These are phyloP conservation scores for Penicillium alfredii DNA, from an alignment of 495 filamentous ascomycete genomes.

Conservation along the genomic window DNA sequence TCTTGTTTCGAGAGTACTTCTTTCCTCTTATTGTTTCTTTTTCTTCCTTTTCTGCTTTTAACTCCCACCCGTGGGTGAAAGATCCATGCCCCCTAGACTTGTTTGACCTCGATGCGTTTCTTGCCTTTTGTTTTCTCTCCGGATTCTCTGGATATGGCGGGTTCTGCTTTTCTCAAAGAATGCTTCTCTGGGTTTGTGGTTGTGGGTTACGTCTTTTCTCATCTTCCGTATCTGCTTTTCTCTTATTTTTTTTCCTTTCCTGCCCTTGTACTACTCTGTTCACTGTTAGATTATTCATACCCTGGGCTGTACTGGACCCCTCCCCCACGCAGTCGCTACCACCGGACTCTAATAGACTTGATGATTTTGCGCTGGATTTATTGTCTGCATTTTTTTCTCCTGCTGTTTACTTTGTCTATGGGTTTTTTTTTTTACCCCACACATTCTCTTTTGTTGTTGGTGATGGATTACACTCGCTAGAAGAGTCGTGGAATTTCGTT, in stretches of 20 bases:
- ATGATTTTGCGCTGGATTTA: not conserved
- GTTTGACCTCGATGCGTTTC: too few species aligned
- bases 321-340: constrained; percentile 14
- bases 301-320: constrained; percentile 5
- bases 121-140: too few species aligned
- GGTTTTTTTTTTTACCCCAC: not conserved
- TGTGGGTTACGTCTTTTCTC: not conserved
- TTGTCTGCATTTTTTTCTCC: not conserved
- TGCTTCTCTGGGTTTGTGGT: too few species aligned
- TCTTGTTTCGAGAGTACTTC: not conserved
- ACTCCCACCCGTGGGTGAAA: too few species aligned
- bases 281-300: constrained; percentile 20
- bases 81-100: too few species aligned
- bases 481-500: too few species aligned
- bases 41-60: too few species aligned
- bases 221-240: not conserved
- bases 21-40: too few species aligned
- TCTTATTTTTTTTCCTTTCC: too few species aligned
- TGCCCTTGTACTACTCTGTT: constrained; percentile 3
- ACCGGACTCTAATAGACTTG: constrained; percentile 8
- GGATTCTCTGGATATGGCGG: too few species aligned
- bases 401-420: not conserved
- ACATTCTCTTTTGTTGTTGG: not conserved
- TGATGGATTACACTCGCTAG: too few species aligned
- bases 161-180: too few species aligned